Conservation (phyloP, 805 yeast genomes). For the Metschnikowia corniflorae region DNA sequence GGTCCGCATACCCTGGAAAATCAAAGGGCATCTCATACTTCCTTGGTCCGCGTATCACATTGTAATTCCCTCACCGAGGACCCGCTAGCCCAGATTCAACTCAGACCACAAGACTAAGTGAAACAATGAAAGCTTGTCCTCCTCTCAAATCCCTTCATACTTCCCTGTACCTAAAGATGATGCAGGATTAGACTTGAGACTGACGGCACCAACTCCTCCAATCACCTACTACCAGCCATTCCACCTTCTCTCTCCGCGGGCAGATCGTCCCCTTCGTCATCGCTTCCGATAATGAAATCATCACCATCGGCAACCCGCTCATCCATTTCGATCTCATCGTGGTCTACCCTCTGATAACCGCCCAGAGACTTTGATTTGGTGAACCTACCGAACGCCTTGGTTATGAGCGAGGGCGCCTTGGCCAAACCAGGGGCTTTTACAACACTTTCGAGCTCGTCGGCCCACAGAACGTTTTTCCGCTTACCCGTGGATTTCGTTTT, state of each 20-base stretch:
- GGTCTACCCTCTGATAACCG: slow-evolving; percentile 24
- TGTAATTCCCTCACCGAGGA: no score
- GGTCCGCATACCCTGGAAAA: no score
- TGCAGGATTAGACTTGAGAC: no score
- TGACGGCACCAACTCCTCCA: no score
- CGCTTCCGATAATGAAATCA: slow-evolving; percentile 48
- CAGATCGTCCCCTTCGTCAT: slow-evolving; percentile 33
- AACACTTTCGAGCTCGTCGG: slow-evolving; percentile 40
- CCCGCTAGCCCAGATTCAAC: no score
- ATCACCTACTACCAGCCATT: neutral
- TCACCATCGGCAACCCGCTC: slow-evolving; percentile 26
- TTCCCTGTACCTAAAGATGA: no score
- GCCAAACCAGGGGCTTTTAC: slow-evolving; percentile 20
- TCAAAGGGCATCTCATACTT: no score
- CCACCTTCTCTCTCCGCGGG: neutral
- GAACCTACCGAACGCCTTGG: slow-evolving; percentile 33
- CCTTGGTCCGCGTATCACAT: no score
- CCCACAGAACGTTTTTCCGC: slow-evolving; percentile 48
- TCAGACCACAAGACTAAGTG: no score
- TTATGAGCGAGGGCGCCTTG: slow-evolving; percentile 34
- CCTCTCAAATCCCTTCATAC: no score
- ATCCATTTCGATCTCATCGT: slow-evolving; percentile 38
- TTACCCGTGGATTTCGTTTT: slow-evolving; percentile 31
- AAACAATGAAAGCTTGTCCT: no score
- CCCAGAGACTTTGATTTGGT: slow-evolving; percentile 26